Percentiles rank a stretch among this genome's conserved stretches.
Evolutionary conservation across 805 yeast species (phyloP).

Genomic region (Myxozyma nipponensis): DNA sequence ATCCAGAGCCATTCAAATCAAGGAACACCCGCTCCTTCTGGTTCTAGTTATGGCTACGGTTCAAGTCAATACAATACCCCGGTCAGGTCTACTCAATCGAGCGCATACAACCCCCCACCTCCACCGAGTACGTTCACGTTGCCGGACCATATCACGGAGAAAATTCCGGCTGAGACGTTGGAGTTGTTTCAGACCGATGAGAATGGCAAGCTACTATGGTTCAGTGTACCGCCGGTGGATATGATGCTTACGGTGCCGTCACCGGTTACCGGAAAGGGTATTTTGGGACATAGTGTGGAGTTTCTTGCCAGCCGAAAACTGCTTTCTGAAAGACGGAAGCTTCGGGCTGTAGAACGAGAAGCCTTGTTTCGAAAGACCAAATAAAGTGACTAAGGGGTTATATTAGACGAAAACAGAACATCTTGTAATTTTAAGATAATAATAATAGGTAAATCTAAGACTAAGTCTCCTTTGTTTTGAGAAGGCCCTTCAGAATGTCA

Average conservation of each 20-base stretch:
- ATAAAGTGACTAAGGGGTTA: neutral
- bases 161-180: slow-evolving; percentile 27
- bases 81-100: slow-evolving; percentile 1
- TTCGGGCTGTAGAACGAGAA: slow-evolving; percentile 13
- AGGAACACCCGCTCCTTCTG: slow-evolving; percentile 16
- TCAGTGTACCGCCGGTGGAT: slow-evolving; percentile 33
- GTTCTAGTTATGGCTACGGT: slow-evolving; percentile 3
- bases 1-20: slow-evolving; percentile 9
- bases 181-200: slow-evolving; percentile 26
- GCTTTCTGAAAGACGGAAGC: slow-evolving; percentile 20
- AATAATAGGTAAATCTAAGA: neutral
- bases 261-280: slow-evolving; percentile 9
- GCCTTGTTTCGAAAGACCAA: neutral
- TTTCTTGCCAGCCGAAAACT: slow-evolving; percentile 16
- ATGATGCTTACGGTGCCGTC: slow-evolving; percentile 3
- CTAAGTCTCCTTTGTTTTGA: slow-evolving; percentile 49
- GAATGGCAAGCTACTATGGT: slow-evolving; percentile 29
- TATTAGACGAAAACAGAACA: no score
- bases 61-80: neutral
- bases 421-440: neutral
- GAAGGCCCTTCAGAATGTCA: slow-evolving; percentile 87
- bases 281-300: slow-evolving; percentile 22
- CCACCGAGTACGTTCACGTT: slow-evolving; percentile 38
- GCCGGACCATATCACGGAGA: slow-evolving; percentile 32
- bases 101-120: slow-evolving; percentile 33